phyloP scores from a whole-genome alignment of 2,329 filamentous ascomycete genomes.

The Arthrobotrys sphaeroides region DNA sequence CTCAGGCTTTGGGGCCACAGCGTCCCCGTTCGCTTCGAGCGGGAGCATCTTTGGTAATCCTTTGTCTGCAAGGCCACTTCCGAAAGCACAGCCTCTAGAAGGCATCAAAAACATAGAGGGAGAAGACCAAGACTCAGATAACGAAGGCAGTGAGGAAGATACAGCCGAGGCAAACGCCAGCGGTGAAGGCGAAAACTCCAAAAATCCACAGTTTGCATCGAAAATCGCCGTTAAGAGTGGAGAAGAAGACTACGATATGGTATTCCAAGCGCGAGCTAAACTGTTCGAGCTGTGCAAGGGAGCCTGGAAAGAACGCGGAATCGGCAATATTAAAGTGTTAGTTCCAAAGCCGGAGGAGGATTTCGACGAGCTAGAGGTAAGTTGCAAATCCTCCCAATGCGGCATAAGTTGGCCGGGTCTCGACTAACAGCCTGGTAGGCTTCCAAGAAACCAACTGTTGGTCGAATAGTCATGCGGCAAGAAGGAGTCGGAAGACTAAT shows the following conservation, averaged over 20 bases:
- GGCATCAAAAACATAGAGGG: constrained; percentile 16
- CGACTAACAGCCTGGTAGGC: neutral
- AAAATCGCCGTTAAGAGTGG: constrained; percentile 45
- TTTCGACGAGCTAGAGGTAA: constrained; percentile 2
- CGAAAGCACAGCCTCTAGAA: constrained; percentile 41
- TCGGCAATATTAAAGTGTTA: constrained; percentile 39
- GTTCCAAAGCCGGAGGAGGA: constrained; percentile 24
- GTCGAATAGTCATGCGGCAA: constrained; percentile 50
- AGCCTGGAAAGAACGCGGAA: constrained; percentile 46
- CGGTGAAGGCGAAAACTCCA: neutral
- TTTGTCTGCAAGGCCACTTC: constrained; percentile 21
- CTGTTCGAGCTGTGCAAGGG: constrained; percentile 38
- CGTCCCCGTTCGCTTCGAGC: constrained; percentile 29
- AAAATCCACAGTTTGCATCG: neutral
- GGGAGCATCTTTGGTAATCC: constrained; percentile 37
- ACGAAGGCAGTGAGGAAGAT: constrained; percentile 13
- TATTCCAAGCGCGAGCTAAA: constrained; percentile 43
- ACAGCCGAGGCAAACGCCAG: neutral
- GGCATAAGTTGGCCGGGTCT: too few species aligned
- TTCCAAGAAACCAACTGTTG: constrained; percentile 15
- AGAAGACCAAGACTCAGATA: constrained; percentile 33
- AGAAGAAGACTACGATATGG: constrained; percentile 41
- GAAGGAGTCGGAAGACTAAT: constrained; percentile 48
- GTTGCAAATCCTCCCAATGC: neutral
- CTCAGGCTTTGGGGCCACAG: constrained; percentile 30